Evolutionary conservation across 148 eudicot species (phyloP).

Genomic region (Rhododendron ferrugineum): DNA sequence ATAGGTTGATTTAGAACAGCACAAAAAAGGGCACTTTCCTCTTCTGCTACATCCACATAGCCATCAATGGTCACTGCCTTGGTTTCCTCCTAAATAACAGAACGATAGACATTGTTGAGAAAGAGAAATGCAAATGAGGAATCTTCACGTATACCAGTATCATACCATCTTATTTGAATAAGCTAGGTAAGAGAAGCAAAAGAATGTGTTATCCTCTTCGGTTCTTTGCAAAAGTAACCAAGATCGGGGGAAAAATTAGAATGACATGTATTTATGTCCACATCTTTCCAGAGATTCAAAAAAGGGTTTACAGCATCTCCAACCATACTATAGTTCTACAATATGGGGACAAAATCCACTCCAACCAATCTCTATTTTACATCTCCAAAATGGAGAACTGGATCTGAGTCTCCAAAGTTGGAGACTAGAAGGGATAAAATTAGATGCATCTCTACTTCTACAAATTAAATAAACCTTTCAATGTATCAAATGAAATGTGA

Average conservation of each 20-base stretch:
- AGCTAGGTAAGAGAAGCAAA: neutral
- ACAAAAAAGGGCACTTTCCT: constrained; percentile 47
- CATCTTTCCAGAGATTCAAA: neutral
- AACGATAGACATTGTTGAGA: neutral
- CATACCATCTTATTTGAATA: neutral
- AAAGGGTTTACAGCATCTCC: neutral
- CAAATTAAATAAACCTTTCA: neutral
- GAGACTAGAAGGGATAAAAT: neutral
- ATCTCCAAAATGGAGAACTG: neutral
- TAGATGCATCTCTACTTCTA: neutral
- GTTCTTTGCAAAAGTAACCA: neutral
- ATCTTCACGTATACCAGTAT: neutral
- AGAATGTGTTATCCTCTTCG: neutral
- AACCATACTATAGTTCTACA: neutral
- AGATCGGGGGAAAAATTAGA: neutral
- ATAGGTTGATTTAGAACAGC: constrained; percentile 52
- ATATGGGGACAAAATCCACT: neutral
- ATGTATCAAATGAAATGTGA: neutral
- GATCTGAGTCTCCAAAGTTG: neutral
- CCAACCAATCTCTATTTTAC: neutral
- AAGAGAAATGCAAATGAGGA: neutral
- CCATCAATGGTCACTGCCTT: constrained; percentile 42
- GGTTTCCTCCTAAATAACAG: constrained; percentile 24
- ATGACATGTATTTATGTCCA: neutral
- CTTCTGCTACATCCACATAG: constrained; percentile 38